A percentile compares a stretch with the other conserved stretches of the same genome.
These are phyloP conservation scores for Oxyria digyna DNA, from an alignment of 148 eudicot species.

Conservation along the genomic window DNA sequence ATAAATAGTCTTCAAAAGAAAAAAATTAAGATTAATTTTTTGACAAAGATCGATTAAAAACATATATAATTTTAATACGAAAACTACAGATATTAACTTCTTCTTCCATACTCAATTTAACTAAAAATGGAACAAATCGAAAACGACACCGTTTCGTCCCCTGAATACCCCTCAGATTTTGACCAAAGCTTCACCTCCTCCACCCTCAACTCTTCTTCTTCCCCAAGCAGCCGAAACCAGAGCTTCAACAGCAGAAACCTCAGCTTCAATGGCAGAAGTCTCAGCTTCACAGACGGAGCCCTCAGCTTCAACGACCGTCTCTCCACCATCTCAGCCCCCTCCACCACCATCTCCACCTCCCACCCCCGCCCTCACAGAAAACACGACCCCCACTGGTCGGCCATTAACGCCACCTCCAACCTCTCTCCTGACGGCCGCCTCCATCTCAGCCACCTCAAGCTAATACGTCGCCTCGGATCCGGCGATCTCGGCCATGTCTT, in stretches of 20 bases:
- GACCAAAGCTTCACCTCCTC: slow-evolving; percentile 6
- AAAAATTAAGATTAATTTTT: no score
- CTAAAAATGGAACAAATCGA: slow-evolving; percentile 4
- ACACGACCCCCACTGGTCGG: slow-evolving; percentile 61
- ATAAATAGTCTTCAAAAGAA: no score
- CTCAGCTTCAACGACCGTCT: slow-evolving; percentile 35
- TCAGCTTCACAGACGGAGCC: no score
- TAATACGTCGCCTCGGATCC: slow-evolving; percentile 54
- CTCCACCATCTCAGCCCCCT: slow-evolving; percentile 16
- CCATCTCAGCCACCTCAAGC: slow-evolving; percentile 68
- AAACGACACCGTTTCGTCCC: slow-evolving; percentile 8
- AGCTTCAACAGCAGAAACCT: no score
- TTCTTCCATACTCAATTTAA: no score
- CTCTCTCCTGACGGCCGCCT: slow-evolving; percentile 46
- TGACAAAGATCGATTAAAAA: no score
- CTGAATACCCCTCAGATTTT: background rate
- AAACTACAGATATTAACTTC: no score
- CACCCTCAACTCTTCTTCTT: slow-evolving; percentile 5
- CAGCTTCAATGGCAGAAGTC: slow-evolving; percentile 21
- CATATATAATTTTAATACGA: no score
- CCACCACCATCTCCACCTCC: slow-evolving; percentile 13
- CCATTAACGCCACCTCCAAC: slow-evolving; percentile 45
- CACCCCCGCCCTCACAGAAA: slow-evolving; percentile 25
- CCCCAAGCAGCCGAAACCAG: slow-evolving; percentile 5
- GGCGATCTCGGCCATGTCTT: slow-evolving; percentile 82